These are phyloP conservation scores for Aspergillus caelatus DNA, from an alignment of 2,329 filamentous ascomycete species.

Conservation along the genomic window DNA sequence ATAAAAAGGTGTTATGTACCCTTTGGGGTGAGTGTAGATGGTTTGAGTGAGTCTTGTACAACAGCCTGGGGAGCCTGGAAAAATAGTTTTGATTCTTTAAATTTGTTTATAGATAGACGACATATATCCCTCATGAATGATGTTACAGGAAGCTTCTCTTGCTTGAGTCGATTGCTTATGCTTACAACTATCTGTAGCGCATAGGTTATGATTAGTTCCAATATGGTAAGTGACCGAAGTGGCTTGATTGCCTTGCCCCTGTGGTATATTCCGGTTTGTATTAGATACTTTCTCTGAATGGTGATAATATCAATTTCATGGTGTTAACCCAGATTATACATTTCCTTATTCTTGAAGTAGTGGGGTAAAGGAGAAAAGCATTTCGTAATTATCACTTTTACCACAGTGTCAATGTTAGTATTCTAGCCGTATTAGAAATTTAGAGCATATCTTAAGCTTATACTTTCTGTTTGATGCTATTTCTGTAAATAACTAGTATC, in stretches of 20 bases:
- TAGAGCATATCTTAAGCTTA: neutral
- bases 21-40: neutral
- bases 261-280: neutral
- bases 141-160: neutral
- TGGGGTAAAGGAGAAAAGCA: neutral
- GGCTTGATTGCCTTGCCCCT: neutral
- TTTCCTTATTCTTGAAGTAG: neutral
- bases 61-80: neutral
- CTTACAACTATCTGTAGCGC: neutral
- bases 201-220: neutral
- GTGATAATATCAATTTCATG: neutral
- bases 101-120: constrained; percentile 12
- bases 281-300: neutral
- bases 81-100: constrained; percentile 1
- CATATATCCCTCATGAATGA: constrained; percentile 5
- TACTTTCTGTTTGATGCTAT: neutral
- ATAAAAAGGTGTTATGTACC: neutral
- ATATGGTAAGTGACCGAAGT: neutral
- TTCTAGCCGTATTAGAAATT: neutral
- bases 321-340: no score
- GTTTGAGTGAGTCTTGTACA: constrained; percentile 1
- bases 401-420: neutral
- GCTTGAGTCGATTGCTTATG: neutral
- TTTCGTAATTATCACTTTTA: neutral
- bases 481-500: neutral